Base-by-base conservation (phyloP, 129 eudicot species). In the Escallonia rubra region DNA sequence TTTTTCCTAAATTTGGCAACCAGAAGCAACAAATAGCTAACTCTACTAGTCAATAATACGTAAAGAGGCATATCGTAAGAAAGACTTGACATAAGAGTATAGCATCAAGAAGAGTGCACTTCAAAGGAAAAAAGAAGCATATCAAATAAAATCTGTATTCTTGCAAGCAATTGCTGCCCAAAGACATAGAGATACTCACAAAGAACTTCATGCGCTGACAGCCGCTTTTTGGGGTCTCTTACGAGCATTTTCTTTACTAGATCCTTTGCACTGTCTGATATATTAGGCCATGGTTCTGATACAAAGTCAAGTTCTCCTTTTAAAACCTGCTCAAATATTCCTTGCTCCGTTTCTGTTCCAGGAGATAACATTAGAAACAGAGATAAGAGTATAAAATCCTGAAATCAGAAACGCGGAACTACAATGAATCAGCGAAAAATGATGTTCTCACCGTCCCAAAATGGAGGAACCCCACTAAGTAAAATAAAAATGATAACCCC, bases 231-330 rank as follows among this genome's bases (percentile, higher is more conserved):
- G 59, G 82, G 83, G 58, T 91, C 93, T 59, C 90, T 68, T 41
- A 74, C 83, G 52, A 91, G 94, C 97, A 91, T 91, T 83, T 75
- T 81, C 70, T 85, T 77, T 2, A 91, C 85, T 7, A 91, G 85
- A 69, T 91, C 97, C 79, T 91, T 91, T 50, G 97, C 97, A 55
- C 94, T 80, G 7, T 79, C 86, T 4, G 97, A 91, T 79, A 91
- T 85, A 67, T 81, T 77, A 11, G 96, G 97, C 97, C 97, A 91
- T 55, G 97, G 97, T 57, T 88, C 96, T 49, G 97, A 88, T 69
- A 65, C 81, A 56, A 91, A 90, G 74, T 91, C 97, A 69, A 91
- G 96, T 66, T 88, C 94, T 9, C 97, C 97, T 62, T 51, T 74
- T 68, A 88, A 78, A 46, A 88, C 86, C 73, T 88, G 89, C 72